A percentile compares a stretch with the other conserved stretches of the same genome.
Conservation (phyloP, 202 grass and related monocot genomes). For the Zizania palustris region DNA sequence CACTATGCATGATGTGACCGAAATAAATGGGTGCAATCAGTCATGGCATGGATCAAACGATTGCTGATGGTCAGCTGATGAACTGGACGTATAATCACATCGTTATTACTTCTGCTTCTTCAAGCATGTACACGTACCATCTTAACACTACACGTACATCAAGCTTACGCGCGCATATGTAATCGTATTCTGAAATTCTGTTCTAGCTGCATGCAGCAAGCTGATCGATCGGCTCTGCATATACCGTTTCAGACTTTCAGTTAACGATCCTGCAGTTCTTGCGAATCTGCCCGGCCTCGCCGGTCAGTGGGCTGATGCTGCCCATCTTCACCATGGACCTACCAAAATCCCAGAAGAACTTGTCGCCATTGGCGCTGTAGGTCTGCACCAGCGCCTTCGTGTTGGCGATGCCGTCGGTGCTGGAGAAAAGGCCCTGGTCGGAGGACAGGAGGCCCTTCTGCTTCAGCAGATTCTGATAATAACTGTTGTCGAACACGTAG, state of each 20-base stretch:
- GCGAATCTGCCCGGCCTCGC: constrained; percentile 45
- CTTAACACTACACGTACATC: neutral
- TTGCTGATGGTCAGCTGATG: neutral
- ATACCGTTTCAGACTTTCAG: too few species aligned
- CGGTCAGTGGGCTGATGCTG: constrained; percentile 39
- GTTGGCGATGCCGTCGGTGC: constrained; percentile 19
- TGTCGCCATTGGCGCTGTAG: neutral
- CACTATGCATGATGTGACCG: neutral
- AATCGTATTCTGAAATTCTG: neutral
- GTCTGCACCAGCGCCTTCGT: constrained; percentile 37
- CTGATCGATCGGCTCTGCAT: neutral
- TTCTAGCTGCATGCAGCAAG: neutral
- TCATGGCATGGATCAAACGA: neutral
- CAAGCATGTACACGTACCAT: neutral
- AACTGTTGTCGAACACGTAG: constrained; percentile 58
- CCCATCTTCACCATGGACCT: constrained; percentile 62
- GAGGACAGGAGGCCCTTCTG: constrained; percentile 49
- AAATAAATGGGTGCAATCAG: neutral
- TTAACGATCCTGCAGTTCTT: constrained; percentile 55
- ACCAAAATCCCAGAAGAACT: constrained; percentile 45
- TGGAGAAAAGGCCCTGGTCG: constrained; percentile 55
- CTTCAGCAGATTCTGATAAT: constrained; percentile 53
- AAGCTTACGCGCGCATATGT: neutral
- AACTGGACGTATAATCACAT: neutral
- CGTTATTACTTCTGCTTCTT: neutral